Percentiles rank a stretch among this genome's conserved stretches.
These are phyloP conservation scores for Xanthoceras sorbifolium DNA, from an alignment of 345 rosid genomes.

Conservation along the genomic window DNA sequence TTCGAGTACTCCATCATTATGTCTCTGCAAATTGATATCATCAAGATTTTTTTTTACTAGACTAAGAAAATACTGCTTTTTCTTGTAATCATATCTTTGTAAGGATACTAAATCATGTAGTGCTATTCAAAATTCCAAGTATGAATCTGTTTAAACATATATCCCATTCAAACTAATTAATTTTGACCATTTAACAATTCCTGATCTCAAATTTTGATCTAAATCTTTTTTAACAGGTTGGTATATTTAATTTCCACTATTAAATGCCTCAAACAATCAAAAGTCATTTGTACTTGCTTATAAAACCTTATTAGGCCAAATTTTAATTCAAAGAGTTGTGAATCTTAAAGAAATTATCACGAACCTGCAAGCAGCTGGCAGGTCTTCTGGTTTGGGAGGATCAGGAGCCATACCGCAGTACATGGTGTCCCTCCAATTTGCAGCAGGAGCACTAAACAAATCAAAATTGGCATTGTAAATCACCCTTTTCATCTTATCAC, in stretches of 20 bases:
- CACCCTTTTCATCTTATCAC: slow-evolving; percentile 6
- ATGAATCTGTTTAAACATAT: too few relatives aligned
- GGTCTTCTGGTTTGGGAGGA: slow-evolving; percentile 33
- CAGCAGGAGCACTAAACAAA: slow-evolving; percentile 31
- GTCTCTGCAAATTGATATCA: slow-evolving; percentile 8
- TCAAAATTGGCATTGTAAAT: slow-evolving; percentile 23
- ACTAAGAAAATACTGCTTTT: too few relatives aligned
- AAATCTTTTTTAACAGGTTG: too few relatives aligned
- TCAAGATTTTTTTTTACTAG: neutral
- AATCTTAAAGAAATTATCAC: neutral
- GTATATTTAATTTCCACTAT: too few relatives aligned
- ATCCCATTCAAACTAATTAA: too few relatives aligned
- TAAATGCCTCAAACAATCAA: too few relatives aligned
- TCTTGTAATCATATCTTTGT: too few relatives aligned
- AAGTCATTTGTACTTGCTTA: too few relatives aligned
- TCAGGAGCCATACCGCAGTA: slow-evolving; percentile 29
- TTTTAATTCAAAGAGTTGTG: neutral
- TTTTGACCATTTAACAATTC: too few relatives aligned
- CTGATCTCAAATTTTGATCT: too few relatives aligned
- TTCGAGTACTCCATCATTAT: slow-evolving; percentile 29
- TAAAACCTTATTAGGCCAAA: neutral
- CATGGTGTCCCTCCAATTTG: slow-evolving; percentile 47
- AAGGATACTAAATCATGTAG: too few relatives aligned
- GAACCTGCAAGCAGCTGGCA: slow-evolving; percentile 38
- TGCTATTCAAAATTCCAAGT: too few relatives aligned